These are phyloP conservation scores for Phytophthora fragariaefolia DNA, from an alignment of 352 stramenopile species.

Conservation along the genomic window DNA sequence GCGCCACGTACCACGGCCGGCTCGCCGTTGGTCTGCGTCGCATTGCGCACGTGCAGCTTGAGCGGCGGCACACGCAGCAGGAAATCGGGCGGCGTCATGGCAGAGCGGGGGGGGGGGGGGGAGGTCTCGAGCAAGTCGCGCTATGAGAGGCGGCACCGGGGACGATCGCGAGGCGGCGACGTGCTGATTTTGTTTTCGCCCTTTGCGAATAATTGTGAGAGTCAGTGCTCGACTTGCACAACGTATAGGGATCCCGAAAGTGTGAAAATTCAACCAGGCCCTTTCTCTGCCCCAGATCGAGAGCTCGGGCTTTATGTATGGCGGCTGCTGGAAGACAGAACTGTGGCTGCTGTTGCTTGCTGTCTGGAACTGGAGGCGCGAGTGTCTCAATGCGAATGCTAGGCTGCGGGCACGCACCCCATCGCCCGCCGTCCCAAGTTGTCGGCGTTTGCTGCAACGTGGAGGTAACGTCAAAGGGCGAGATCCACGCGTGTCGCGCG, in stretches of 20 bases:
- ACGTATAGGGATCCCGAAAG: constrained; percentile 3
- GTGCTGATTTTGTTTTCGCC: constrained; percentile 21
- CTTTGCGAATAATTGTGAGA: constrained; percentile 16
- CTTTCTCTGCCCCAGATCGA: too few relatives aligned
- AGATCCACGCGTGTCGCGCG: constrained; percentile 3
- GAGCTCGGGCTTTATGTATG: not conserved
- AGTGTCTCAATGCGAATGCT: constrained; percentile 11
- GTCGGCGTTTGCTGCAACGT: not conserved
- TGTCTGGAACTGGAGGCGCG: too few relatives aligned
- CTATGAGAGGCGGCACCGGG: constrained; percentile 11
- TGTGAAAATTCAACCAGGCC: constrained; percentile 15
- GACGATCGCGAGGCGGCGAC: constrained; percentile 17
- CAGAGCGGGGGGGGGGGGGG: not conserved
- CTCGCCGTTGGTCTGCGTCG: constrained; percentile 60
- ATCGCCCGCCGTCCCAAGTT: not conserved
- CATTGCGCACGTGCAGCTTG: constrained; percentile 67
- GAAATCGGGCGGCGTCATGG: constrained; percentile 52
- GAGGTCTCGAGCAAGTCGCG: constrained; percentile 18
- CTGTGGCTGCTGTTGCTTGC: too few relatives aligned
- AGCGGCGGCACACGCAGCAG: constrained; percentile 55
- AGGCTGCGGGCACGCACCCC: too few relatives aligned
- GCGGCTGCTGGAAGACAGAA: too few relatives aligned
- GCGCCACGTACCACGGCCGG: constrained; percentile 51
- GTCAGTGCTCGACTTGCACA: constrained; percentile 26
- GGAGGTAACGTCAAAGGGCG: not conserved